phyloP scores from a whole-genome alignment of 768 basidiomycete species.

The Ramaria sp. region DNA sequence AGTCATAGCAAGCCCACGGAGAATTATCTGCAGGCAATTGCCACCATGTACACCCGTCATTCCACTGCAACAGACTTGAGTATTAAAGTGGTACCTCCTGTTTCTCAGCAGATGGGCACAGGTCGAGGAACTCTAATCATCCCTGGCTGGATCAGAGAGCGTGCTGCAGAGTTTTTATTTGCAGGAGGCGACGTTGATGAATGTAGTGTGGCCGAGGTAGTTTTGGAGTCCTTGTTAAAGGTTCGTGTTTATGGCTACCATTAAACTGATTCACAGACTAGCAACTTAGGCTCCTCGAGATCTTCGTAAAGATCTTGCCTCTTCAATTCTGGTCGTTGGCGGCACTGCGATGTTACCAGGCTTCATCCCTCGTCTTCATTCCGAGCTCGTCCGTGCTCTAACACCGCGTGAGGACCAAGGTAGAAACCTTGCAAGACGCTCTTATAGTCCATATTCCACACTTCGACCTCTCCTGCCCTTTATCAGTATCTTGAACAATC shows the following conservation, averaged over 20 bases:
- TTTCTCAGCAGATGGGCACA: conserved; percentile 55
- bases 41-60: conserved; percentile 61
- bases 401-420: conserved; percentile 19
- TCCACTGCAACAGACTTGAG: conserved; percentile 70
- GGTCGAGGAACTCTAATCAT: conserved; percentile 72
- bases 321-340: conserved; percentile 77
- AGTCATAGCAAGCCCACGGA: conserved; percentile 28
- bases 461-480: conserved; percentile 62
- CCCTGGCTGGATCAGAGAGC: conserved; percentile 92
- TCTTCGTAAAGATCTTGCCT: conserved; percentile 72
- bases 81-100: conserved; percentile 58
- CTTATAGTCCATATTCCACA: conserved; percentile 65
- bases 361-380: conserved; percentile 81
- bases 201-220: conserved; percentile 69
- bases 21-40: conserved; percentile 50
- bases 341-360: conserved; percentile 90
- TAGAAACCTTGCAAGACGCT: conserved; percentile 16
- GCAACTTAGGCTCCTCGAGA: conserved; percentile 71
- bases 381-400: conserved; percentile 60
- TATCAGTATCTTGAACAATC: conserved; percentile 82
- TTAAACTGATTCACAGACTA: not conserved
- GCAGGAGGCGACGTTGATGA: conserved; percentile 88
- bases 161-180: conserved; percentile 84
- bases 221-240: conserved; percentile 73
- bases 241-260: conserved; percentile 26